A percentile compares a stretch with the other conserved stretches of the same genome.
phyloP scores from a whole-genome alignment of 192 early-diverging fungal genomes.

The Oehlia diaphana region DNA sequence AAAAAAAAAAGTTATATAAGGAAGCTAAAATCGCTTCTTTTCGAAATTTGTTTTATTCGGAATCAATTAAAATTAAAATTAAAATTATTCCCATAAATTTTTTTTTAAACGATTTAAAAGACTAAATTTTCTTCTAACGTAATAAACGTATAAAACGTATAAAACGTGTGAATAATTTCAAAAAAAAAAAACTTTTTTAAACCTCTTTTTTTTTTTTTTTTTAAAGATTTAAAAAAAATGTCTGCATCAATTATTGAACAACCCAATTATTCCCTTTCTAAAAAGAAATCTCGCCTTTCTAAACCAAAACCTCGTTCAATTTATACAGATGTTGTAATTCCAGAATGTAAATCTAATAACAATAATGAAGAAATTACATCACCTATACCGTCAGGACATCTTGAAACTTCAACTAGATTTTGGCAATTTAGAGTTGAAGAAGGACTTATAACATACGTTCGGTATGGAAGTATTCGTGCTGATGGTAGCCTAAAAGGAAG shows the following conservation, averaged over 20 bases:
- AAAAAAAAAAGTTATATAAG: neutral
- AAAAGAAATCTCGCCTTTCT: neutral
- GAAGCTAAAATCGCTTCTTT: neutral
- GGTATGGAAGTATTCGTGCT: constrained; percentile 3
- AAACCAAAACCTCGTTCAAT: neutral
- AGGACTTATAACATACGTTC: constrained; percentile 3
- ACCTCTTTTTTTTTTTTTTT: too few relatives aligned
- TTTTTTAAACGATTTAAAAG: too few relatives aligned
- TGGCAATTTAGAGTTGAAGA: constrained; percentile 25
- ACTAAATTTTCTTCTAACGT: too few relatives aligned
- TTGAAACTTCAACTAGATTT: constrained; percentile 2
- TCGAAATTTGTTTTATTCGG: neutral
- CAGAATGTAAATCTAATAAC: neutral
- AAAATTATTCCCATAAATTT: neutral
- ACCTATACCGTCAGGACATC: constrained; percentile 13
- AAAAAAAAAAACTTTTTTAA: too few relatives aligned
- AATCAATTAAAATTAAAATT: neutral
- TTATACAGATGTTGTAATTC: neutral
- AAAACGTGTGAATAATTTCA: too few relatives aligned
- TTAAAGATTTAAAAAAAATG: neutral
- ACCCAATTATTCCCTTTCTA: neutral
- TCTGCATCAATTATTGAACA: constrained; percentile 8
- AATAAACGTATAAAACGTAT: too few relatives aligned
- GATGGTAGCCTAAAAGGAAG: constrained; percentile 11
- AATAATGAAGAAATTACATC: constrained; percentile 1